A percentile compares a stretch with the other conserved stretches of the same genome.
Conservation (phyloP, 129 eudicot species). For the Pseudognaphalium luteoalbum region DNA sequence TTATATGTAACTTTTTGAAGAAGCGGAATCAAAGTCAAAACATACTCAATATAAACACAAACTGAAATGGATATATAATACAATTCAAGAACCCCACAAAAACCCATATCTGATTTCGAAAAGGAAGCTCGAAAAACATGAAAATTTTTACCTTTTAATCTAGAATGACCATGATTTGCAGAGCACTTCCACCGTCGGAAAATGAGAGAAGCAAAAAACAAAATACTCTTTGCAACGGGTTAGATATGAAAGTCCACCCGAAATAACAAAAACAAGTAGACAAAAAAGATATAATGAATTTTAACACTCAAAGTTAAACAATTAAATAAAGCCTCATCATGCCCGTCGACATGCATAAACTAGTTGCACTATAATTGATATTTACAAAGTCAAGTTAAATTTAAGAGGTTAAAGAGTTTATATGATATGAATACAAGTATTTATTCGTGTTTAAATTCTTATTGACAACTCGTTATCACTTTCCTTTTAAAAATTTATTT, state of each 20-base stretch:
- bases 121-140: slow-evolving; percentile 2
- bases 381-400: too few species aligned
- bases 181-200: not conserved
- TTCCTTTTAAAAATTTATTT: not conserved
- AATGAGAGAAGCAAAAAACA: not conserved
- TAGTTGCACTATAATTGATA: too few species aligned
- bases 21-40: slow-evolving; percentile 18
- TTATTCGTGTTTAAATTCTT: too few species aligned
- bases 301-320: not conserved
- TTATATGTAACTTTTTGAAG: not conserved
- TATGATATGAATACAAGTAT: too few species aligned
- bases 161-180: slow-evolving; percentile 19
- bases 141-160: slow-evolving; percentile 5
- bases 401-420: too few species aligned
- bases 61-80: not conserved
- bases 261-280: not conserved
- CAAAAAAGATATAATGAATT: slow-evolving; percentile 5
- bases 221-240: not conserved
- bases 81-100: slow-evolving; percentile 1
- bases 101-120: not conserved
- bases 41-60: not conserved
- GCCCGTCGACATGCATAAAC: too few species aligned
- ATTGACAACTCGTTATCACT: too few species aligned
- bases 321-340: too few species aligned
- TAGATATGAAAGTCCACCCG: slow-evolving; percentile 10